Percentiles rank a stretch among this genome's conserved stretches.
Conservation (phyloP, 371 early-diverging fungal genomes). For the Mortierella sp. region DNA sequence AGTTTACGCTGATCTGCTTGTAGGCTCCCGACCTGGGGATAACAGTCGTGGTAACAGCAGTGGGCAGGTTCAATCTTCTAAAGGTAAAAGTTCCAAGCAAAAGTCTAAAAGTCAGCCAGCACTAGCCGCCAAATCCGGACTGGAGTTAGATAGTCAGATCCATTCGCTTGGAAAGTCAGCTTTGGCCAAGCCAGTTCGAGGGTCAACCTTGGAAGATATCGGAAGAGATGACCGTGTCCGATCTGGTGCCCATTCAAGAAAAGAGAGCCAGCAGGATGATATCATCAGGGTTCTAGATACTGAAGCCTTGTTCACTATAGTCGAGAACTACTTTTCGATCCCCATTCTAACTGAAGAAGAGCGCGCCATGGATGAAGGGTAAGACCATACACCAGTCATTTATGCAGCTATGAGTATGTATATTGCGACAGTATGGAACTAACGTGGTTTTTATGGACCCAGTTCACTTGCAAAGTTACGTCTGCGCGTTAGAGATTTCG, state of each 20-base stretch:
- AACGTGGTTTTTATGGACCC: neutral
- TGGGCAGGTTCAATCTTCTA: neutral
- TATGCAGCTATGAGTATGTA: neutral
- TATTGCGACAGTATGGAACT: neutral
- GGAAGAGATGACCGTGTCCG: constrained; percentile 11
- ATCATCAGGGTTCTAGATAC: constrained; percentile 48
- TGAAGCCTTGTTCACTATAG: constrained; percentile 60
- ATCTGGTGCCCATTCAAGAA: constrained; percentile 1
- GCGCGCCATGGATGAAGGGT: constrained; percentile 47
- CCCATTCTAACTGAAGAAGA: constrained; percentile 61
- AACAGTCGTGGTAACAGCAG: neutral
- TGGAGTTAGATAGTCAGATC: neutral
- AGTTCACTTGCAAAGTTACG: constrained; percentile 59
- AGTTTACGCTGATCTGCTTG: constrained; percentile 44
- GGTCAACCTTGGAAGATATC: constrained; percentile 16
- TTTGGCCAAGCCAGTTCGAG: neutral
- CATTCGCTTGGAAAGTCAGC: constrained; percentile 4
- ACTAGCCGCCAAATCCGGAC: constrained; percentile 2
- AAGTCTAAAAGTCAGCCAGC: constrained; percentile 9
- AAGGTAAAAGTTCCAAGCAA: constrained; percentile 14
- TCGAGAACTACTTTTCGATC: constrained; percentile 74
- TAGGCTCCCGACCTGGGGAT: neutral
- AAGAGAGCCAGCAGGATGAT: constrained; percentile 41
- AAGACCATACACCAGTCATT: neutral
- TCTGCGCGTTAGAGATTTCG: constrained; percentile 68